Percentiles rank a stretch among this genome's conserved stretches.
Evolutionary conservation across 345 rosid genomes (phyloP).

Genomic region (Hypericum perforatum): DNA sequence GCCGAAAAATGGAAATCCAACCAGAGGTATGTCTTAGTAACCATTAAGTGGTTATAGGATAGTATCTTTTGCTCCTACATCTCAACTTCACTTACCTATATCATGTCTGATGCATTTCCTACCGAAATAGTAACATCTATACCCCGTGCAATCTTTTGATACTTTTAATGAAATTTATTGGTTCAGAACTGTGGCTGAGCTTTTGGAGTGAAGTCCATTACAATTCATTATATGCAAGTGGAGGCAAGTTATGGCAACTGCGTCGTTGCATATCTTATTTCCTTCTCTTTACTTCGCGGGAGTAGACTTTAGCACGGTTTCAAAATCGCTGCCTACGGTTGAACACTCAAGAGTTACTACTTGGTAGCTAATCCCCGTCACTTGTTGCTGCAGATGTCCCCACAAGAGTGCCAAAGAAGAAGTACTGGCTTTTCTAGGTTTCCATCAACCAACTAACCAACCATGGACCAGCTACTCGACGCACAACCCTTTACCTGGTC

Average conservation of each 20-base stretch:
- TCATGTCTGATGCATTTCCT: background rate
- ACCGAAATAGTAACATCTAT: too few relatives aligned
- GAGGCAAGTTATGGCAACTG: constrained; percentile 38
- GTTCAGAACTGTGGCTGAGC: constrained; percentile 79
- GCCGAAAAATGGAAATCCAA: constrained; percentile 57
- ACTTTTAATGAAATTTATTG: constrained; percentile 1
- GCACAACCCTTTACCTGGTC: too few relatives aligned
- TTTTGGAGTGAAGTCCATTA: constrained; percentile 98
- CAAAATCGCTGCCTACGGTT: background rate
- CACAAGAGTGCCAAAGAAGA: constrained; percentile 41
- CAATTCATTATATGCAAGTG: constrained; percentile 71
- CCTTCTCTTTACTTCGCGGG: background rate
- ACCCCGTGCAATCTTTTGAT: background rate
- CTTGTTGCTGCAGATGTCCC: constrained; percentile 61
- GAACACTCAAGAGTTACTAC: too few relatives aligned
- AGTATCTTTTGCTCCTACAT: too few relatives aligned
- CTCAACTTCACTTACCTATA: background rate
- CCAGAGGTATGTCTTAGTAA: constrained; percentile 41
- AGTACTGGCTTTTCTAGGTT: constrained; percentile 74
- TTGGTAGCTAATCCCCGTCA: background rate
- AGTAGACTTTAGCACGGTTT: background rate
- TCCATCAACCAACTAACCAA: background rate
- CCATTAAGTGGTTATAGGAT: too few relatives aligned
- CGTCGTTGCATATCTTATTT: background rate
- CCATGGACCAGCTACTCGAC: too few relatives aligned